Conservation (phyloP, 73 alveolate genomes). For the Urostyla sp. region DNA sequence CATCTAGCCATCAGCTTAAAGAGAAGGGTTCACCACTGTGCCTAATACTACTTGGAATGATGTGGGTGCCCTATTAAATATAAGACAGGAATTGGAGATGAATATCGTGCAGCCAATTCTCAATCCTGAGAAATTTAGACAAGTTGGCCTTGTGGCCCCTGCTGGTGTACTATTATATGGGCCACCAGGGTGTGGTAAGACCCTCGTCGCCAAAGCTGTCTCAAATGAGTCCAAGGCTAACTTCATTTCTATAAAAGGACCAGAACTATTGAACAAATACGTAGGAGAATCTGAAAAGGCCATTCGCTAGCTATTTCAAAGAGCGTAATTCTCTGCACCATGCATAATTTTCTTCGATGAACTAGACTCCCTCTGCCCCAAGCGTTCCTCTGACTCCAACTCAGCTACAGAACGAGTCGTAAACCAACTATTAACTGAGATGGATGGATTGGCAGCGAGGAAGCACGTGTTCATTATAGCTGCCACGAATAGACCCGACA, state of each 20-base stretch:
- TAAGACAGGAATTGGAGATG: conserved; percentile 87
- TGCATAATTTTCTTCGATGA: conserved; percentile 99
- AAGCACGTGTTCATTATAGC: conserved; percentile 97
- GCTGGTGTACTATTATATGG: conserved; percentile 98
- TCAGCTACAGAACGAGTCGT: conserved; percentile 97
- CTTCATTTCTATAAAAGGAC: conserved; percentile 99
- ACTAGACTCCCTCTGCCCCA: conserved; percentile 98
- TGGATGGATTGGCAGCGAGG: conserved; percentile 99
- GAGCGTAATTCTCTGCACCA: conserved; percentile 99
- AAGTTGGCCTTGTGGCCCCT: conserved; percentile 91
- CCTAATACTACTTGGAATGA: conserved; percentile 99
- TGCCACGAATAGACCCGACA: conserved; percentile 99
- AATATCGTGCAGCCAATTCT: conserved; percentile 93
- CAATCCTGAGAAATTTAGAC: conserved; percentile 89
- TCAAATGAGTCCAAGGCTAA: conserved; percentile 99
- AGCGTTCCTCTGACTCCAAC: conserved; percentile 90
- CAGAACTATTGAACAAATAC: conserved; percentile 98
- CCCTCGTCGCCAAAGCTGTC: conserved; percentile 98
- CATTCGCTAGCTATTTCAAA: conserved; percentile 90
- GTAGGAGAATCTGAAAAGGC: conserved; percentile 99
- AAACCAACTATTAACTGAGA: conserved; percentile 98
- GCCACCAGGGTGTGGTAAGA: conserved; percentile 99
- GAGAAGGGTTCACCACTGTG: conserved; percentile 99
- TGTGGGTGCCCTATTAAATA: conserved; percentile 95
- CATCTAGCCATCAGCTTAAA: conserved; percentile 98